Evolutionary conservation across 2,329 filamentous ascomycete genomes (phyloP), one percentile per base, ranked within the genome.

Genomic region (Scedosporium dehoogii): DNA sequence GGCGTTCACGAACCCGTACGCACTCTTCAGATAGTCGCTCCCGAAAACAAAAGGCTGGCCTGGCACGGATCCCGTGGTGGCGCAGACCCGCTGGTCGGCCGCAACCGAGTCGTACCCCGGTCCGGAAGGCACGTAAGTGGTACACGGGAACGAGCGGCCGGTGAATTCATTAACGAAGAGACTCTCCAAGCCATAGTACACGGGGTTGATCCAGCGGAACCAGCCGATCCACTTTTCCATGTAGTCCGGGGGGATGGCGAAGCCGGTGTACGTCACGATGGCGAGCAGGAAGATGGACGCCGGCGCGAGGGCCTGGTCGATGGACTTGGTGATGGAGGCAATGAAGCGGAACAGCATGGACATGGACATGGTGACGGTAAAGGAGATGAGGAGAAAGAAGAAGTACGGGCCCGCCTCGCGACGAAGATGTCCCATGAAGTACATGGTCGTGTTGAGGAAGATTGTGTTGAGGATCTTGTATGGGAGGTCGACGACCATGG

Each of bases 151-250:
- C 0, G 75, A 64, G 41, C 48, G 48, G 41, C 41, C 12, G 21
- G 4, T 42, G 44, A 71, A 70, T 14, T 71, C 69, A 12, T 66
- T 70, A 0, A 67, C 67, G 66, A 71, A 70, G 6, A 71, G 46
- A 0, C 66, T 66, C 53, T 71, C 69, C 14, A 70, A 70, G 0
- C 68, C 83, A 65, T 88, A 88, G 1, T 80, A 81, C 9, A 88
- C 76, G 3, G 85, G 84, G 62, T 88, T 81, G 57, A 87, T 75
- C 66, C 85, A 87, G 63, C 82, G 84, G 66, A 89, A 85, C 86
- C 86, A 89, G 33, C 82, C 75, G 33, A 62, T 56, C 60, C 60
- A 62, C 25, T 46, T 51, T 51, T 62, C 29, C 60, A 62, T 62
- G 48, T 65, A 74, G 7, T 71, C 70, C 3, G 73, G 70, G 0